These are phyloP conservation scores for Takashimella tepidaria DNA, from an alignment of 1,284 basidiomycete species.

Conservation along the genomic window DNA sequence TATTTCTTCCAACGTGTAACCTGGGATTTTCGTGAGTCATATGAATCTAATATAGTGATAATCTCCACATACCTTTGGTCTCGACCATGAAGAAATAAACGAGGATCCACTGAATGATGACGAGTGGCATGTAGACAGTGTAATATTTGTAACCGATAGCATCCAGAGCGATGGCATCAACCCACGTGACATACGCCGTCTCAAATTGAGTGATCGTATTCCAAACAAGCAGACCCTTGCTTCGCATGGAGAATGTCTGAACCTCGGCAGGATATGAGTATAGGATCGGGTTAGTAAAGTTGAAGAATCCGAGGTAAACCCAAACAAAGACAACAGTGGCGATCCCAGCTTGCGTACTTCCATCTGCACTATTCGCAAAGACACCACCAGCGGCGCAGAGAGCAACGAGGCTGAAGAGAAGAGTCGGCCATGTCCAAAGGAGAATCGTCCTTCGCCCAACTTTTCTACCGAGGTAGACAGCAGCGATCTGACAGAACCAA, in stretches of 20 bases:
- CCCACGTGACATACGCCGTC: slow-evolving; percentile 25
- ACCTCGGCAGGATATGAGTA: slow-evolving; percentile 47
- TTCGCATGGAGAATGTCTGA: slow-evolving; percentile 46
- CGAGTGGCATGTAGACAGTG: slow-evolving; percentile 33
- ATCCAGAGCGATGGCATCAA: slow-evolving; percentile 45
- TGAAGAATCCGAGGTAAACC: slow-evolving; percentile 47
- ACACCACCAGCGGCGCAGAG: slow-evolving; percentile 39
- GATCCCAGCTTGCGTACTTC: slow-evolving; percentile 31
- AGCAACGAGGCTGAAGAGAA: slow-evolving; percentile 39
- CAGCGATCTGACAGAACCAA: slow-evolving; percentile 43
- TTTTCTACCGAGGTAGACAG: slow-evolving; percentile 34
- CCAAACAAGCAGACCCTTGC: slow-evolving; percentile 48
- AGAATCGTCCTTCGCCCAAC: slow-evolving; percentile 43
- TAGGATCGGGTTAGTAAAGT: slow-evolving; percentile 42
- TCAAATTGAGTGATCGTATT: slow-evolving; percentile 40
- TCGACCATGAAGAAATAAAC: slow-evolving; percentile 44
- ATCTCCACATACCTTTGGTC: no score
- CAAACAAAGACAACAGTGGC: slow-evolving; percentile 46
- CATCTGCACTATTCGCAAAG: slow-evolving; percentile 28
- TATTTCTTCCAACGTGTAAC: slow-evolving; percentile 47
- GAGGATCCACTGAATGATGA: slow-evolving; percentile 29
- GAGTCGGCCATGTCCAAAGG: slow-evolving; percentile 42
- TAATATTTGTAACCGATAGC: slow-evolving; percentile 44
- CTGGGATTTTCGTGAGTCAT: no score
- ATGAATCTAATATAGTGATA: no score